Conservation (phyloP, 352 stramenopile species). For the Globisporangium radiosum region DNA sequence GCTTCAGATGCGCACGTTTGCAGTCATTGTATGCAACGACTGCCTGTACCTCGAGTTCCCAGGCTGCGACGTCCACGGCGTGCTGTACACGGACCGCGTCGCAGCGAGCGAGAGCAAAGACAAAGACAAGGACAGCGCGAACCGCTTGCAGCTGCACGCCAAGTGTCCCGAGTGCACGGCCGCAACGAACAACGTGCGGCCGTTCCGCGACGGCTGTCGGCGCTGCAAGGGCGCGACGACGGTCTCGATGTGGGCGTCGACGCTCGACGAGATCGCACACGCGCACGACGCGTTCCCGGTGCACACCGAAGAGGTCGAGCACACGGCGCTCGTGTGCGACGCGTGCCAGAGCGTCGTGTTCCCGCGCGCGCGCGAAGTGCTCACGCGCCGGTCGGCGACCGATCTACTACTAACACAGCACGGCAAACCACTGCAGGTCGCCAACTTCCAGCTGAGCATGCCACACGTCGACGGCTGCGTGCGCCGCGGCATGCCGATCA, state of each 20-base stretch:
- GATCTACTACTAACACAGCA: constrained; percentile 45
- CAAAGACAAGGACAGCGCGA: constrained; percentile 3
- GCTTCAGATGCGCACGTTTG: constrained; percentile 50
- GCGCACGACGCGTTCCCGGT: constrained; percentile 61
- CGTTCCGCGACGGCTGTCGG: constrained; percentile 79
- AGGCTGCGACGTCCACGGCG: constrained; percentile 78
- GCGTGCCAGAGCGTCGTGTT: constrained; percentile 70
- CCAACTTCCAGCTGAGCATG: constrained; percentile 86
- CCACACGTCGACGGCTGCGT: constrained; percentile 80
- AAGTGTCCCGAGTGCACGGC: constrained; percentile 81
- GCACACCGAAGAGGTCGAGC: constrained; percentile 59
- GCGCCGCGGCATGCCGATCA: constrained; percentile 77
- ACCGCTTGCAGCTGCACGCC: constrained; percentile 30
- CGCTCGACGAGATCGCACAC: constrained; percentile 53
- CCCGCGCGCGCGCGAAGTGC: constrained; percentile 52
- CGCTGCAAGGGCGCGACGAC: constrained; percentile 69
- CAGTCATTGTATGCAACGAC: constrained; percentile 71
- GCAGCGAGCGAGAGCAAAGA: constrained; percentile 3
- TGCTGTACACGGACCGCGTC: constrained; percentile 74
- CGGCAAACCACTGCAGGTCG: constrained; percentile 64
- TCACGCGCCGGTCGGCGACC: constrained; percentile 49
- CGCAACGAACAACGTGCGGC: constrained; percentile 76
- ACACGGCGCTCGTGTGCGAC: constrained; percentile 71
- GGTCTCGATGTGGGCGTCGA: constrained; percentile 70
- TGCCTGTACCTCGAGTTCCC: constrained; percentile 87